A percentile compares a stretch with the other conserved stretches of the same genome.
Conservation (phyloP, 108 stramenopile genomes). For the Schizochytrium sp. region DNA sequence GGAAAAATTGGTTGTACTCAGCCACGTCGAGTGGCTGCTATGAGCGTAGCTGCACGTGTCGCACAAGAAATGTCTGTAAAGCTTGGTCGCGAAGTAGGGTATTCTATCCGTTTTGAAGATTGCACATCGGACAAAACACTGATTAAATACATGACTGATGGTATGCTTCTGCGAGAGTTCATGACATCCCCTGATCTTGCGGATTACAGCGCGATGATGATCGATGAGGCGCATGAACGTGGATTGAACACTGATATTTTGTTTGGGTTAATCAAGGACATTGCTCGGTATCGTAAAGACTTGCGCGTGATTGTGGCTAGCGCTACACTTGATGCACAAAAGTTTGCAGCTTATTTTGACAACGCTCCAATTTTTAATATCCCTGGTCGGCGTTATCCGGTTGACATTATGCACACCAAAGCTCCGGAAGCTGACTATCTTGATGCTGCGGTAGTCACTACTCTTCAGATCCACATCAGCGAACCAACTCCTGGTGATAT, state of each 20-base stretch:
- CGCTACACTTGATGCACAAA: constrained; percentile 97
- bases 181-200: constrained; percentile 93
- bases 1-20: constrained; percentile 98
- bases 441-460: constrained; percentile 97
- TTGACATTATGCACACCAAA: constrained; percentile 96
- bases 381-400: constrained; percentile 88
- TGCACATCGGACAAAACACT: constrained; percentile 91
- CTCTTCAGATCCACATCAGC: constrained; percentile 95
- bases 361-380: constrained; percentile 98
- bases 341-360: constrained; percentile 97
- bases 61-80: constrained; percentile 93
- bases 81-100: constrained; percentile 97
- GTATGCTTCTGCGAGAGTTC: constrained; percentile 96
- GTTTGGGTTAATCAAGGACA: constrained; percentile 96
- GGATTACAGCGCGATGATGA: constrained; percentile 94
- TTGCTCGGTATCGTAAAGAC: constrained; percentile 91
- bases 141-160: constrained; percentile 97
- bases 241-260: constrained; percentile 97
- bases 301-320: constrained; percentile 93
- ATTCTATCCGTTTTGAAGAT: constrained; percentile 98
- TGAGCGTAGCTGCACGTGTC: constrained; percentile 97
- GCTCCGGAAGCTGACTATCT: constrained; percentile 99
- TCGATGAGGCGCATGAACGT: constrained; percentile 98
- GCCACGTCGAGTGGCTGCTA: constrained; percentile 97
- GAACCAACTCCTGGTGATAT: constrained; percentile 97